A percentile compares a stretch with the other conserved stretches of the same genome.
phyloP scores from a whole-genome alignment of 768 basidiomycete genomes.

The Termitomyces sp. region DNA sequence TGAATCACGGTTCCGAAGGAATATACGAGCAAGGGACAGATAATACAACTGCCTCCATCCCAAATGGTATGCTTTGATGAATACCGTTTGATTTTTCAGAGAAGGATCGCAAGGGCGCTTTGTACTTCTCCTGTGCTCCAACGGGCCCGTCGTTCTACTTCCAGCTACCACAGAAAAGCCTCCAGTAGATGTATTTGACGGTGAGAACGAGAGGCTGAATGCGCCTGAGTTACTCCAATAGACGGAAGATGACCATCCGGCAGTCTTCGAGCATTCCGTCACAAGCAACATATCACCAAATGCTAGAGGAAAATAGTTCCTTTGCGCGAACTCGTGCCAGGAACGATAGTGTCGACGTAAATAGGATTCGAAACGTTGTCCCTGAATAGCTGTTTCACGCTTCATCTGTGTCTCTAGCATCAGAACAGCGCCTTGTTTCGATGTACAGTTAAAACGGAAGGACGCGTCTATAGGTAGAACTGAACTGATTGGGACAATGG shows the following conservation, averaged over 20 bases:
- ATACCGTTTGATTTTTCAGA: conserved; percentile 3
- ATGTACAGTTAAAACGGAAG: not conserved
- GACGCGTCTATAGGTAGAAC: not conserved
- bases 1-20: not conserved
- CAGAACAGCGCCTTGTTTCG: conserved; percentile 5
- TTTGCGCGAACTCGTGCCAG: conserved; percentile 7
- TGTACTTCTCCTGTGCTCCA: conserved; percentile 1
- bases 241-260: conserved; percentile 7
- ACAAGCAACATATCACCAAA: conserved; percentile 11
- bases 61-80: conserved; percentile 2
- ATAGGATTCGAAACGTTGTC: not conserved
- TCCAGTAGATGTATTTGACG: not conserved
- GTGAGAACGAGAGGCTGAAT: conserved; percentile 4
- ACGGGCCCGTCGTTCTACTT: not conserved
- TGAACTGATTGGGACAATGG: too few relatives aligned
- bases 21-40: not conserved
- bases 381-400: conserved; percentile 1
- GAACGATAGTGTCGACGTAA: conserved; percentile 3
- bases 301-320: not conserved
- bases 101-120: not conserved
- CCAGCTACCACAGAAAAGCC: not conserved
- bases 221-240: not conserved
- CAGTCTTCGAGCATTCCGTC: conserved; percentile 7
- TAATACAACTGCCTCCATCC: not conserved
- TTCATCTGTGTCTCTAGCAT: conserved; percentile 10